A percentile compares a stretch with the other conserved stretches of the same genome.
Evolutionary conservation across 1,139 yeast species (phyloP).

Genomic region (Lodderomyces metapsilosis): DNA sequence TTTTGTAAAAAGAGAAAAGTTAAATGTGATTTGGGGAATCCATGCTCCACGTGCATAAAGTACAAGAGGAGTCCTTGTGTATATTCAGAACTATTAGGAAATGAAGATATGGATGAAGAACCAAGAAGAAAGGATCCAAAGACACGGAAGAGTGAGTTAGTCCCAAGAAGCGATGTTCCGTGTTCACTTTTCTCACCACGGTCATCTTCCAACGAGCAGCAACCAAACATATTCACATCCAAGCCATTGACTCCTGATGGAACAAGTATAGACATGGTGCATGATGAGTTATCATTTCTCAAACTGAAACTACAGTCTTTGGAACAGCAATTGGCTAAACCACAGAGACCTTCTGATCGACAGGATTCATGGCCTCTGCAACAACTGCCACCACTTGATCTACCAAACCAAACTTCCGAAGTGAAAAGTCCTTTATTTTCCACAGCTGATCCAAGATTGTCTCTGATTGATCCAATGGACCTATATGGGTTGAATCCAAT

Average conservation of each 20-base stretch:
- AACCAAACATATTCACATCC: not conserved
- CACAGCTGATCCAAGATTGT: conserved; percentile 4
- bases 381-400: not conserved
- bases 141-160: too few relatives aligned
- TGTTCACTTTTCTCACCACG: not conserved
- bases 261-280: conserved; percentile 10
- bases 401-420: not conserved
- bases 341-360: not conserved
- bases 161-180: not conserved
- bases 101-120: not conserved
- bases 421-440: not conserved
- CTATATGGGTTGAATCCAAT: conserved; percentile 15
- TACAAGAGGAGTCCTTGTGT: conserved; percentile 29
- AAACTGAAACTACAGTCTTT: conserved; percentile 18
- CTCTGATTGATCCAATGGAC: conserved; percentile 7
- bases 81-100: conserved; percentile 13
- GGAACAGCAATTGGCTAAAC: conserved; percentile 8
- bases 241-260: conserved; percentile 1
- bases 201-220: not conserved
- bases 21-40: conserved; percentile 41
- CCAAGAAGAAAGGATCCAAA: not conserved
- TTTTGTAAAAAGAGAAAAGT: conserved; percentile 44
- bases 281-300: conserved; percentile 18
- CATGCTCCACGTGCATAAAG: conserved; percentile 42
- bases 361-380: not conserved